Evolutionary conservation across 805 yeast species (phyloP), one percentile per base, ranked within the genome.

Genomic region (Candida xiaguanensis): DNA sequence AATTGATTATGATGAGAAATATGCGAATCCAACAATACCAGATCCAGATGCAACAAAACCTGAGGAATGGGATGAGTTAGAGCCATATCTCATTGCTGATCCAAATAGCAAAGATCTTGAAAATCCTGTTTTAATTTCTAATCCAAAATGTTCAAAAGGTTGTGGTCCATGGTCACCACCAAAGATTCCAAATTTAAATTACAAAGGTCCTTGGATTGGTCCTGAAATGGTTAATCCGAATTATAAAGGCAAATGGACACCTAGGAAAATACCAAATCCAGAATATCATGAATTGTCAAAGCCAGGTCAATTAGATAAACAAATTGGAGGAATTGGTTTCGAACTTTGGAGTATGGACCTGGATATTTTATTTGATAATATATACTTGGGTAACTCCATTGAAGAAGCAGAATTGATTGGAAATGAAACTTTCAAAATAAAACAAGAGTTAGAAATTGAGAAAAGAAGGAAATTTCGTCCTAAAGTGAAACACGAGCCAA

Each of bases 281-380:
- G 70, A 77, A 25, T 86, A 73, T 59, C 76, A 59, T 48, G 80
- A 75, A 49, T 87, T 81, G 52, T 36, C 39, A 0, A 63, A 51
- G 4, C 89, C 93, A 4, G 67, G 82, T 8, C 67, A 79, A 47
- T 59, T 82, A 42, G 81, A 77, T 49, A 23, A 36, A 18, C 77
- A 80, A 24, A 77, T 87, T 46, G 90, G 89, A 17, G 95, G 85
- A 8, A 51, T 88, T 32, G 96, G 95, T 7, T 85, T 90, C 53
- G 97, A 89, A 60, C 67, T 89, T 46, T 89, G 96, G 95, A 77
- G 91, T 34, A 83, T 89, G 81, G 82, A 85, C 47, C 70, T 72
- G 31, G 77, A 85, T 36, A 76, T 88, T 36, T 50, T 85, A 57
- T 86, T 89, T 56, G 87, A 87, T 58, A 86, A 89, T 63, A 77